Evolutionary conservation across 2,329 filamentous ascomycete genomes (phyloP).

Genomic region (Colletotrichum sp.): DNA sequence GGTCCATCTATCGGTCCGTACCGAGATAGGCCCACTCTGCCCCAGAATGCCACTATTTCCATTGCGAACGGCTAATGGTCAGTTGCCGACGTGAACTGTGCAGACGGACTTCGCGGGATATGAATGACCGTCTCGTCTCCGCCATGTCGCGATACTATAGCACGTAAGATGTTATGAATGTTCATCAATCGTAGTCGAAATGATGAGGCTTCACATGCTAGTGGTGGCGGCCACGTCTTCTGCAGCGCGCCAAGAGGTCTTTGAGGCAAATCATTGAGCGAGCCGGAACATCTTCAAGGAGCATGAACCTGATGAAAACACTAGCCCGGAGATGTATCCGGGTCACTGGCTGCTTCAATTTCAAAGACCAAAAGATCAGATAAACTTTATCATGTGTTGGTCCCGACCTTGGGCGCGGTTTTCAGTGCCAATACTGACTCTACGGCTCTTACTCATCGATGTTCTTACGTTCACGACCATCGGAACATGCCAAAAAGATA

Average conservation of each 20-base stretch:
- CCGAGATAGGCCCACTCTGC: background rate
- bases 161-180: background rate
- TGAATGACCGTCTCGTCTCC: background rate
- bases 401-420: background rate
- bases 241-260: background rate
- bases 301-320: background rate
- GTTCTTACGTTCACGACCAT: background rate
- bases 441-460: background rate
- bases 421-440: background rate
- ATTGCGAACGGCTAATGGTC: background rate
- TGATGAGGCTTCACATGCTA: background rate
- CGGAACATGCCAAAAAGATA: background rate
- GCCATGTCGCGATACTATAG: background rate
- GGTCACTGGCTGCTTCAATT: background rate
- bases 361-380: background rate
- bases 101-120: background rate
- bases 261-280: background rate
- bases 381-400: background rate
- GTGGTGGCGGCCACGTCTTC: background rate
- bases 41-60: background rate
- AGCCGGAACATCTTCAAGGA: background rate
- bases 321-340: background rate
- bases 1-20: background rate
- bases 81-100: background rate
- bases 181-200: background rate